Conservation (phyloP, 2,329 filamentous ascomycete genomes). For the Cephalotrichum gorgonifer region DNA sequence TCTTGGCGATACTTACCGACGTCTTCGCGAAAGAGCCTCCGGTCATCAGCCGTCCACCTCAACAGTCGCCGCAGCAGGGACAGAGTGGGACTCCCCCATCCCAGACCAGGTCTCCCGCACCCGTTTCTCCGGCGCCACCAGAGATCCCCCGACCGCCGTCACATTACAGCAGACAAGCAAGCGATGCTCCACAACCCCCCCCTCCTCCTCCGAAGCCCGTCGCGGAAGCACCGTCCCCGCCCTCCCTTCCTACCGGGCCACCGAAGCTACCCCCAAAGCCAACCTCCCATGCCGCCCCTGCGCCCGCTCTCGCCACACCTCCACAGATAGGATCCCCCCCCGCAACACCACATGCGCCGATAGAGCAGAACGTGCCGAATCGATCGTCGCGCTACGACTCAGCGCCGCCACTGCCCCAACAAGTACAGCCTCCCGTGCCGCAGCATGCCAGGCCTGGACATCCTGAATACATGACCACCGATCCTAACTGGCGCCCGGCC, state of each 20-base stretch:
- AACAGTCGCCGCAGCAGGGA: constrained; percentile 10
- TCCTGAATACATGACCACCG: neutral
- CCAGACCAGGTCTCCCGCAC: neutral
- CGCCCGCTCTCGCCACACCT: constrained; percentile 1
- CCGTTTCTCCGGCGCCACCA: constrained; percentile 60
- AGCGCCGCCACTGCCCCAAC: constrained; percentile 27
- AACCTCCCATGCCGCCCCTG: constrained; percentile 1
- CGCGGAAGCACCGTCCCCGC: constrained; percentile 13
- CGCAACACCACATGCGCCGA: neutral
- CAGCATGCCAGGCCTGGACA: neutral
- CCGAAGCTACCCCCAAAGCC: constrained; percentile 6
- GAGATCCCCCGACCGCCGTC: constrained; percentile 52
- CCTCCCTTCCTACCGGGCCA: constrained; percentile 16
- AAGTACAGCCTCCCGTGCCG: neutral
- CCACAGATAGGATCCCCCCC: no score
- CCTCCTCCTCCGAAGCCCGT: constrained; percentile 2
- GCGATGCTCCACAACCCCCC: constrained; percentile 15
- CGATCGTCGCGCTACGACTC: constrained; percentile 33
- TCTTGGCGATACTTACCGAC: constrained; percentile 71
- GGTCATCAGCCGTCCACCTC: constrained; percentile 53
- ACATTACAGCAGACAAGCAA: constrained; percentile 37
- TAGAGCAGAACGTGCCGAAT: neutral
- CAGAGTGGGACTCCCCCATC: constrained; percentile 12
- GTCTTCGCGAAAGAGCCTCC: constrained; percentile 93
- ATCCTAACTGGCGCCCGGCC: neutral